These are phyloP conservation scores for Nitzschia inconspicua DNA, from an alignment of 108 stramenopile genomes.

Conservation along the genomic window DNA sequence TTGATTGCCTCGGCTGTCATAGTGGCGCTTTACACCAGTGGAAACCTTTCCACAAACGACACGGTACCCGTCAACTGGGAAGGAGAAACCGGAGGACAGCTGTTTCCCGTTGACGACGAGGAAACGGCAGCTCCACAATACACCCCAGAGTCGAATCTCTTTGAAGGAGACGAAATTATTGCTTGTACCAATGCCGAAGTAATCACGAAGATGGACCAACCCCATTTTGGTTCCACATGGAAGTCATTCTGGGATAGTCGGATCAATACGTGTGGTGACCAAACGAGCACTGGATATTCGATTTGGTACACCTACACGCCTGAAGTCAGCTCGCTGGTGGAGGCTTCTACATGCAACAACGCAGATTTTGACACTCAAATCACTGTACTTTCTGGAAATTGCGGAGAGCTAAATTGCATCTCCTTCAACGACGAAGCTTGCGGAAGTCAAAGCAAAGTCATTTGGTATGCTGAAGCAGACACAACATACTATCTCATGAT, in stretches of 20 bases:
- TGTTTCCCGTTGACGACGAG: too few species aligned
- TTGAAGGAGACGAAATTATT: conserved; percentile 2
- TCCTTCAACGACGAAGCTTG: conserved; percentile 32
- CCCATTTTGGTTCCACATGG: conserved; percentile 4
- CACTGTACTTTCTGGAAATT: conserved; percentile 19
- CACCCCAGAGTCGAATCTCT: not conserved
- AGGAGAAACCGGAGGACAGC: too few species aligned
- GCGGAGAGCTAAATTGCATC: conserved; percentile 12
- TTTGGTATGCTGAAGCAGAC: conserved; percentile 19
- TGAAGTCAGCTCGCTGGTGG: conserved; percentile 7
- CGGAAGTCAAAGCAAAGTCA: conserved; percentile 23
- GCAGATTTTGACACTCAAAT: conserved; percentile 32
- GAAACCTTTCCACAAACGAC: not conserved
- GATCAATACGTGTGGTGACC: conserved; percentile 30
- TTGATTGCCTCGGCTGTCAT: not conserved
- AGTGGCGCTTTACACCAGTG: not conserved
- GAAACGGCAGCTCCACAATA: conserved; percentile 4
- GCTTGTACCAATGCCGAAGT: conserved; percentile 14
- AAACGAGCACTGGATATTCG: conserved; percentile 17
- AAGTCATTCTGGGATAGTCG: conserved; percentile 12
- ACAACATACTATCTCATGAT: conserved; percentile 25
- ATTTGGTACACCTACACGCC: conserved; percentile 17
- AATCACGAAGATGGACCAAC: conserved; percentile 1
- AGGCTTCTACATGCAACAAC: conserved; percentile 28
- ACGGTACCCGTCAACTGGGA: not conserved